A percentile compares a stretch with the other conserved stretches of the same genome.
These are phyloP conservation scores for Aethionema arabicum DNA, from an alignment of 345 rosid species.

Conservation along the genomic window DNA sequence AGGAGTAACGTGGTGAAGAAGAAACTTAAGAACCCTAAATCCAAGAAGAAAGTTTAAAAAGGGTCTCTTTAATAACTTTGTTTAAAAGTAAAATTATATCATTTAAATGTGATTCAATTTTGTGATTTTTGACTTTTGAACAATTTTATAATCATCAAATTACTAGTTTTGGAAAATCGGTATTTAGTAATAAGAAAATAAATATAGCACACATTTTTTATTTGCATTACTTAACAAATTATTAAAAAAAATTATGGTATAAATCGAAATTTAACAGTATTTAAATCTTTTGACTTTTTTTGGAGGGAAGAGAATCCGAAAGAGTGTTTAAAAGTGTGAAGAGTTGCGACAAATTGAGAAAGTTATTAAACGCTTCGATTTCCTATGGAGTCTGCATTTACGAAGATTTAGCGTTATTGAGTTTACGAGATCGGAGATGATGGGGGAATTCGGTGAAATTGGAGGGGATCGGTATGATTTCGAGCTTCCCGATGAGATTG, in stretches of 20 bases:
- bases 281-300: slow-evolving; percentile 21
- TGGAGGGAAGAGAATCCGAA: slow-evolving; percentile 5
- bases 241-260: too few species aligned
- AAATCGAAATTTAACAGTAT: too few species aligned
- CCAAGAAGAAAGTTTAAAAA: slow-evolving; percentile 32
- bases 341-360: neutral
- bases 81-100: neutral
- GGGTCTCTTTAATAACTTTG: slow-evolving; percentile 1
- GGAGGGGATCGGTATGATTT: slow-evolving; percentile 47
- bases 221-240: too few species aligned
- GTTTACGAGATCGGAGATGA: slow-evolving; percentile 6
- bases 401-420: neutral
- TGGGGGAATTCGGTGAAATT: slow-evolving; percentile 23
- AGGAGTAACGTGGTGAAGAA: slow-evolving; percentile 40
- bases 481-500: slow-evolving; percentile 58
- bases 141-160: neutral
- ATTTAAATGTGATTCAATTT: neutral
- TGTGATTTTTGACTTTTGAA: neutral
- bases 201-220: too few species aligned
- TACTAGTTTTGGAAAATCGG: too few species aligned
- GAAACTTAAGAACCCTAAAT: slow-evolving; percentile 32
- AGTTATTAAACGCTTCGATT: slow-evolving; percentile 1
- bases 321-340: slow-evolving; percentile 1
- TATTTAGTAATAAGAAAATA: too few species aligned
- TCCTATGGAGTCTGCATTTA: neutral